A percentile compares a stretch with the other conserved stretches of the same genome.
These are phyloP conservation scores for Pythium brachiatum DNA, from an alignment of 352 stramenopile genomes.

Conservation along the genomic window DNA sequence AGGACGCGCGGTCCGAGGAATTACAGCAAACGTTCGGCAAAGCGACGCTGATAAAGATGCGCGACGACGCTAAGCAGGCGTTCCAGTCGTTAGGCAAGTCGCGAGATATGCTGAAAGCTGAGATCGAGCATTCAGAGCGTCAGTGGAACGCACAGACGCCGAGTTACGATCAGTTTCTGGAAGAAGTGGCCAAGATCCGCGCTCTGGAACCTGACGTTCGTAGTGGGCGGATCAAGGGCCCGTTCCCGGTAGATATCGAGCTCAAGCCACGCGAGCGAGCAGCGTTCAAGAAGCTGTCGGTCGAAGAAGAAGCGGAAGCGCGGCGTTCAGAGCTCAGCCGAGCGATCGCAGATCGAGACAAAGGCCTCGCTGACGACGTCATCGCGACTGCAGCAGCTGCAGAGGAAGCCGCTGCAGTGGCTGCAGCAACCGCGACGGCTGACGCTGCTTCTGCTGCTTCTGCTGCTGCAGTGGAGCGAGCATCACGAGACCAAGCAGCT, in stretches of 20 bases:
- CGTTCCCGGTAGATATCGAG: constrained; percentile 50
- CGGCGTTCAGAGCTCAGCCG: constrained; percentile 51
- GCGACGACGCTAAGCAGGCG: constrained; percentile 61
- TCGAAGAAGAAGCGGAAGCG: constrained; percentile 71
- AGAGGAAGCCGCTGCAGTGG: neutral
- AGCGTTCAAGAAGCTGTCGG: constrained; percentile 79
- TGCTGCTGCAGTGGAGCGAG: neutral
- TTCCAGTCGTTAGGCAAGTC: constrained; percentile 49
- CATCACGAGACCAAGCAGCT: neutral
- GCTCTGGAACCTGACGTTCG: constrained; percentile 37
- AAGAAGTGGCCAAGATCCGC: constrained; percentile 52
- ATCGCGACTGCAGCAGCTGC: neutral
- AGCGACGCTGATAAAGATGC: constrained; percentile 53
- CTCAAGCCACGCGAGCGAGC: constrained; percentile 51
- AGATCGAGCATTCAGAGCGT: constrained; percentile 47
- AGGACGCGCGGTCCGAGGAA: constrained; percentile 67
- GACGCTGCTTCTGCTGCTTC: too few relatives aligned
- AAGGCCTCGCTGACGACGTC: constrained; percentile 37
- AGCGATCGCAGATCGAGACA: constrained; percentile 61
- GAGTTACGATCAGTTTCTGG: constrained; percentile 61
- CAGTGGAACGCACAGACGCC: constrained; percentile 44
- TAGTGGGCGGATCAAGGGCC: constrained; percentile 39
- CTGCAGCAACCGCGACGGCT: too few relatives aligned
- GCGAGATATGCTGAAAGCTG: constrained; percentile 41
- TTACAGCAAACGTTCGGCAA: constrained; percentile 64